Evolutionary conservation across 805 yeast species (phyloP).

Genomic region (Metschnikowia lochheadii): DNA sequence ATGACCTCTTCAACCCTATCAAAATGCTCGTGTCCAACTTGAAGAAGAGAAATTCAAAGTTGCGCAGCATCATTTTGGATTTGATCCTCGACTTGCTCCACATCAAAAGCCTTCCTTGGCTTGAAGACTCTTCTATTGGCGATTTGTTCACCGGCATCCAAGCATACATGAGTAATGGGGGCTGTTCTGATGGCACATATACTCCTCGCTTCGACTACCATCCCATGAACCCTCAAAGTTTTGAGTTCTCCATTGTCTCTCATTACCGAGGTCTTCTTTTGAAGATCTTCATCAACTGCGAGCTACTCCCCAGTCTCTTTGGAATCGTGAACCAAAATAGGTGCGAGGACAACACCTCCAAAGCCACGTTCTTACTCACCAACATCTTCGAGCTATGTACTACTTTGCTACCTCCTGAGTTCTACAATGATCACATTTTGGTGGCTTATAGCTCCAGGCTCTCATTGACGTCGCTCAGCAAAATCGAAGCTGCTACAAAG

Average conservation of each 20-base stretch:
- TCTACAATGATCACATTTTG: conserved; percentile 20
- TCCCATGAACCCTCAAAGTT: conserved; percentile 25
- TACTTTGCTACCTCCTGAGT: conserved; percentile 49
- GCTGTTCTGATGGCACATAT: not conserved
- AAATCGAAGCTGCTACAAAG: conserved; percentile 14
- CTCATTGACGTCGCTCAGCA: conserved; percentile 11
- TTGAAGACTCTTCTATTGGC: conserved; percentile 17
- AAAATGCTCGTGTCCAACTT: conserved; percentile 59
- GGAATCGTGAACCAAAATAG: conserved; percentile 37
- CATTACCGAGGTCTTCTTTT: conserved; percentile 67
- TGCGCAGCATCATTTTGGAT: conserved; percentile 65
- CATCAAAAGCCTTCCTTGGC: conserved; percentile 57
- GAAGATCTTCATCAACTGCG: conserved; percentile 50
- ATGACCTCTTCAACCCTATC: conserved; percentile 52
- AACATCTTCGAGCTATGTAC: conserved; percentile 56
- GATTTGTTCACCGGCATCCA: conserved; percentile 11
- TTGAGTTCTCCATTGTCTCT: conserved; percentile 43
- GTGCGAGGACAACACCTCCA: conserved; percentile 46
- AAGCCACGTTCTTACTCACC: conserved; percentile 61
- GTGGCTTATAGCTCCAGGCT: conserved; percentile 9
- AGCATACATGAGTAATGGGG: conserved; percentile 19
- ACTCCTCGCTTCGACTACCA: conserved; percentile 14
- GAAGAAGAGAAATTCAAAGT: conserved; percentile 48
- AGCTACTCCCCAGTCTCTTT: conserved; percentile 47
- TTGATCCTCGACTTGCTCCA: conserved; percentile 64